phyloP scores from a whole-genome alignment of 2,329 filamentous ascomycete species.

The Amesomyces nigricolor region DNA sequence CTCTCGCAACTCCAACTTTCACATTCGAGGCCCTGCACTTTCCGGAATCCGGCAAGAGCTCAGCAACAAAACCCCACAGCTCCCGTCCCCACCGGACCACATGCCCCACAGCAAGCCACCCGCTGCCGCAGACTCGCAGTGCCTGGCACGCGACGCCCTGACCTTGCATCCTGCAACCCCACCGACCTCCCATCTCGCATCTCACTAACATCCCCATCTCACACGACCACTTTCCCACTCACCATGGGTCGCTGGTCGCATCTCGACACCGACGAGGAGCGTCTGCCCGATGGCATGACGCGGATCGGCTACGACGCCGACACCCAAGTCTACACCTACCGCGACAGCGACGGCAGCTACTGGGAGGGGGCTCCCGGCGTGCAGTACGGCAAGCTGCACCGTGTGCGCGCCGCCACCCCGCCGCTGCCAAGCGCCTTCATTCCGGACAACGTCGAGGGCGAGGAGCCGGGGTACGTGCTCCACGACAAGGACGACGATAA shows the following conservation, averaged over 20 bases:
- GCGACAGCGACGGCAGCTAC: conserved; percentile 41
- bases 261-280: conserved; percentile 44
- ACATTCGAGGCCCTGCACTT: too few relatives aligned
- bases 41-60: too few relatives aligned
- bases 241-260: conserved; percentile 39
- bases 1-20: too few relatives aligned
- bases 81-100: too few relatives aligned
- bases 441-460: background rate
- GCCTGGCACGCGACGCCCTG: too few relatives aligned
- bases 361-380: conserved; percentile 48
- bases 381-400: conserved; percentile 38
- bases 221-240: too few relatives aligned
- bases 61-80: too few relatives aligned
- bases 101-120: too few relatives aligned
- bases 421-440: conserved; percentile 2
- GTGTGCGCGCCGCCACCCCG: conserved; percentile 1
- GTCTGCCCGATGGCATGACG: conserved; percentile 50
- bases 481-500: background rate
- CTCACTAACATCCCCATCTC: background rate
- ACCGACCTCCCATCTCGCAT: background rate
- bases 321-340: conserved; percentile 48
- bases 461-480: conserved; percentile 12
- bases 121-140: too few relatives aligned
- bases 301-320: conserved; percentile 54
- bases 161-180: too few relatives aligned